A percentile compares a stretch with the other conserved stretches of the same genome.
These are phyloP conservation scores for Fusarium domesticum DNA, from an alignment of 2,329 filamentous ascomycete genomes.

Conservation along the genomic window DNA sequence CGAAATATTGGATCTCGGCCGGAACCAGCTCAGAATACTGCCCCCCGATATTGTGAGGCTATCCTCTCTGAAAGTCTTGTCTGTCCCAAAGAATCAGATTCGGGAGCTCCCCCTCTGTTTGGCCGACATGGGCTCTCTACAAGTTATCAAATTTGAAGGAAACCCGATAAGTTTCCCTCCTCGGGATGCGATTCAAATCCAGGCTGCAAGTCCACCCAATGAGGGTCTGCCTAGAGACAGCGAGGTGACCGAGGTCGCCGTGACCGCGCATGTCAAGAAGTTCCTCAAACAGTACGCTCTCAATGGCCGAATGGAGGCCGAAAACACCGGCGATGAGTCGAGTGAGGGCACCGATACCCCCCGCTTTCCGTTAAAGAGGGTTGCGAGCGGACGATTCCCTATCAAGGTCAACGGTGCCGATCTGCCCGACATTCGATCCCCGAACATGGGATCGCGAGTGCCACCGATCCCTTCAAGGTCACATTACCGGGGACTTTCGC, in stretches of 20 bases:
- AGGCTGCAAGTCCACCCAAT: constrained; percentile 53
- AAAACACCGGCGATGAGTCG: constrained; percentile 57
- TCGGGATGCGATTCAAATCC: constrained; percentile 62
- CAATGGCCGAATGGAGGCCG: constrained; percentile 51
- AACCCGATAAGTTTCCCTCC: constrained; percentile 83
- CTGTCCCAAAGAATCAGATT: constrained; percentile 82
- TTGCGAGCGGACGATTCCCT: constrained; percentile 63
- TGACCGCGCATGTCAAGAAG: constrained; percentile 61
- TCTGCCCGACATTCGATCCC: constrained; percentile 64
- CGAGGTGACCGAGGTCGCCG: constrained; percentile 59
- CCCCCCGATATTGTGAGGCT: constrained; percentile 78
- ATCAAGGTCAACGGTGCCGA: constrained; percentile 74
- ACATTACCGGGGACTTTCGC: constrained; percentile 73
- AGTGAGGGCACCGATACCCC: constrained; percentile 80
- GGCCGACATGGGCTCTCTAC: constrained; percentile 84
- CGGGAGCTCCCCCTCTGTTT: constrained; percentile 79
- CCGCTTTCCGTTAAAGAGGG: constrained; percentile 62
- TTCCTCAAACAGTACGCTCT: constrained; percentile 54
- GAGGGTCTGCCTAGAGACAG: constrained; percentile 53
- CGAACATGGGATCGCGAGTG: constrained; percentile 56
- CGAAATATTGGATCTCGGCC: constrained; percentile 88
- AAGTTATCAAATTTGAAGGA: constrained; percentile 84
- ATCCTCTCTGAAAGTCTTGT: constrained; percentile 83
- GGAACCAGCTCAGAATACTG: constrained; percentile 76
- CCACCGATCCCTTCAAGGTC: constrained; percentile 75